A percentile compares a stretch with the other conserved stretches of the same genome.
phyloP scores from a whole-genome alignment of 1,284 basidiomycete genomes.

The Boletellus deceptivus region DNA sequence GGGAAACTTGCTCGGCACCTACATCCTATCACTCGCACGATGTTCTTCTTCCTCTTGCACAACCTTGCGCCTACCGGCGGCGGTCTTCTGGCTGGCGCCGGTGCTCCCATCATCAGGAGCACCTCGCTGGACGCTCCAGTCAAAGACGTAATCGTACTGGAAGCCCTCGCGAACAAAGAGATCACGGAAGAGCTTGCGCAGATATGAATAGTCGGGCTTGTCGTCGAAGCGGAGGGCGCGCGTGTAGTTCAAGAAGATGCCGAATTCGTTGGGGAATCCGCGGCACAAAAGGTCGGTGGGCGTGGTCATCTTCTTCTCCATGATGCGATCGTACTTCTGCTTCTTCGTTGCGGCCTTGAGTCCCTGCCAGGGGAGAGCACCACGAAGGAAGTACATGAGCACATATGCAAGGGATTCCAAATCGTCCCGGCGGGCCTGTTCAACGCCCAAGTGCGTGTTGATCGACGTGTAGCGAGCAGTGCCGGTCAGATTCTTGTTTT shows the following conservation, averaged over 20 bases:
- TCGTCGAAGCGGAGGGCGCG: slow-evolving; percentile 96
- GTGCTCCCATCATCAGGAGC: slow-evolving; percentile 63
- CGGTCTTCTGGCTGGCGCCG: slow-evolving; percentile 57
- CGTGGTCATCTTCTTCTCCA: slow-evolving; percentile 99
- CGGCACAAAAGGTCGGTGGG: slow-evolving; percentile 95
- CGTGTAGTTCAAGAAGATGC: slow-evolving; percentile 97
- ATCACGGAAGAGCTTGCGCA: slow-evolving; percentile 97
- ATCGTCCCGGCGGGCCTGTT: slow-evolving; percentile 95
- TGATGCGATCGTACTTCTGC: slow-evolving; percentile 99
- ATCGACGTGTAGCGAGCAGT: slow-evolving; percentile 99
- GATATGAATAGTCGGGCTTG: slow-evolving; percentile 97
- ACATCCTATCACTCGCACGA: slow-evolving; percentile 77
- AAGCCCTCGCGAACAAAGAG: slow-evolving; percentile 96
- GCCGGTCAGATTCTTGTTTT: slow-evolving; percentile 99
- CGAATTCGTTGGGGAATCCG: slow-evolving; percentile 96
- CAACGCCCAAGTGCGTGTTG: slow-evolving; percentile 97
- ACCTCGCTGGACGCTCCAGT: slow-evolving; percentile 90
- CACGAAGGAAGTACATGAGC: slow-evolving; percentile 97
- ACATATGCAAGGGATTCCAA: slow-evolving; percentile 96
- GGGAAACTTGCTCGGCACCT: slow-evolving; percentile 39
- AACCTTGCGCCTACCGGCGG: slow-evolving; percentile 66
- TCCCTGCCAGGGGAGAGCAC: slow-evolving; percentile 95
- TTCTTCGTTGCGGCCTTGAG: slow-evolving; percentile 99
- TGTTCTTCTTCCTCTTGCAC: slow-evolving; percentile 79
- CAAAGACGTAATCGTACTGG: slow-evolving; percentile 98